Evolutionary conservation across 2,329 filamentous ascomycete genomes (phyloP).

Genomic region (Arthrinium puccinioides): DNA sequence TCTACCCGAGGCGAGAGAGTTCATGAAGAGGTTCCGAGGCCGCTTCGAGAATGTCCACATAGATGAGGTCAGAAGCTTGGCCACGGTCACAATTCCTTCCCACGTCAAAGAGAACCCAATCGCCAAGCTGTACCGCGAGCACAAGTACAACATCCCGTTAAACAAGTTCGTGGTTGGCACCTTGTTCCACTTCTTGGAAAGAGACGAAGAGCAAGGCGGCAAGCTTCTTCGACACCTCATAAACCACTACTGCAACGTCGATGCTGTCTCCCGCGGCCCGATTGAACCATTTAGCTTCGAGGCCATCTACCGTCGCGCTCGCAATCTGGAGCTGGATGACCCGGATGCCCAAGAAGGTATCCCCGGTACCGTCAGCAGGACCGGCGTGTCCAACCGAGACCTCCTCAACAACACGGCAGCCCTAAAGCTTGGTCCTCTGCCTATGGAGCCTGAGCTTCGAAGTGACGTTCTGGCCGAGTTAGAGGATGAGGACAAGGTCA

Average conservation of each 20-base stretch:
- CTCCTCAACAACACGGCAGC: slow-evolving; percentile 47
- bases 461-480: slow-evolving; percentile 83
- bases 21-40: slow-evolving; percentile 60
- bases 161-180: slow-evolving; percentile 77
- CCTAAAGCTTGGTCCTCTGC: slow-evolving; percentile 72
- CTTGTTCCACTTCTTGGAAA: slow-evolving; percentile 81
- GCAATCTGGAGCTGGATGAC: slow-evolving; percentile 56
- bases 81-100: slow-evolving; percentile 65
- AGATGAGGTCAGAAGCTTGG: slow-evolving; percentile 73
- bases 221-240: slow-evolving; percentile 71
- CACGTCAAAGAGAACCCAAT: slow-evolving; percentile 71
- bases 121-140: slow-evolving; percentile 74
- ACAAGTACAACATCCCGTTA: slow-evolving; percentile 86
- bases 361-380: slow-evolving; percentile 46
- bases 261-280: slow-evolving; percentile 52
- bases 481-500: slow-evolving; percentile 73
- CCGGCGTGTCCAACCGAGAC: slow-evolving; percentile 54
- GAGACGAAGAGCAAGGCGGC: slow-evolving; percentile 76
- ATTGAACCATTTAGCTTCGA: slow-evolving; percentile 58
- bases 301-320: slow-evolving; percentile 50
- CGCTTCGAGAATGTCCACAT: slow-evolving; percentile 71
- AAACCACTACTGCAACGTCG: slow-evolving; percentile 49
- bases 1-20: slow-evolving; percentile 62
- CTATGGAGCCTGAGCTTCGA: slow-evolving; percentile 75
- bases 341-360: slow-evolving; percentile 59